Base-by-base conservation (phyloP, 2,329 filamentous ascomycete genomes). In the Pleomassaria siparia region DNA sequence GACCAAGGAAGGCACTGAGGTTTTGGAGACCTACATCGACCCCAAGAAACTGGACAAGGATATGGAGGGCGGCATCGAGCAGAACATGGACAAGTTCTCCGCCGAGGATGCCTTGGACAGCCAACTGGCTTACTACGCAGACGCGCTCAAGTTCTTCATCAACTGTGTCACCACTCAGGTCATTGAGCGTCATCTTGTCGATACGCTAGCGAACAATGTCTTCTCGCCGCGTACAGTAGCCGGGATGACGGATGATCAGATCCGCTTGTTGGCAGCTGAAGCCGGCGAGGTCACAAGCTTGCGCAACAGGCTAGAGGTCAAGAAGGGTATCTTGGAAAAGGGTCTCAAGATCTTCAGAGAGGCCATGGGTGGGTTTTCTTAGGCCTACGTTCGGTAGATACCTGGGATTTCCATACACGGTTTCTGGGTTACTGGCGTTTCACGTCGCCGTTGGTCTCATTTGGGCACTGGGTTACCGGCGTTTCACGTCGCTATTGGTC, bases 161-260 rank as follows among this genome's bases (percentile, higher is more conserved):
- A 54, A 58, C 28, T 58, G 50, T 15, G 55, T 74, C 24, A 58
- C 63, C 24, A 67, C 67, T 24, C 59, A 69, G n/a, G 64, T 72
- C 20, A 57, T 74, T 37, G 72, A 75, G 54, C 69, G 72, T 11
- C 56, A 69, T 49, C 50, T 74, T 2, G 53, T 75, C 11, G 45
- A 56, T 2, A 49, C 60, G 1, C 55, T 74, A 1, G 58, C 60
- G 0, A 41, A 54, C 0, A 53, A 51, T 7, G 63, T 71, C 11
- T 49, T 74, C 11, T 64, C 60, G 0, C 66, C 72, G 1, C 20
- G 62, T 1, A 44, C 58, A 0, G 55, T 75, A 5, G 47, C 56
- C 3, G 37, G 52, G 1, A 54, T 74, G 58, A 52, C 57, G 0
- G 71, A 74, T 3, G 50, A 67, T 1, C 56, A 73, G 36, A 40